These are phyloP conservation scores for Nothophytophthora sp. DNA, from an alignment of 352 stramenopile species.

Conservation along the genomic window DNA sequence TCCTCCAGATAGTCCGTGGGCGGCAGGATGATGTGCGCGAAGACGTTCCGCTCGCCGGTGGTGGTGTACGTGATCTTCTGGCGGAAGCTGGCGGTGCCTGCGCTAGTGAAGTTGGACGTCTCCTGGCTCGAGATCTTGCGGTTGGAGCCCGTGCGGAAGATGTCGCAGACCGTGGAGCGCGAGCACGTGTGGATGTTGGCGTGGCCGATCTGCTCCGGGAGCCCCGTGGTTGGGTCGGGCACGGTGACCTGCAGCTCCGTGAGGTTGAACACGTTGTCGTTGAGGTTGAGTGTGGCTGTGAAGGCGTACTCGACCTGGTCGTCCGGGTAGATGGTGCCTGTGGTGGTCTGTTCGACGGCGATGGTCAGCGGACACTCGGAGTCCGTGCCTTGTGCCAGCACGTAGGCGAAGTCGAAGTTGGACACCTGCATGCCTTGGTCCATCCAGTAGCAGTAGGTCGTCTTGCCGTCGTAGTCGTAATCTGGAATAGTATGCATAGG, in stretches of 20 bases:
- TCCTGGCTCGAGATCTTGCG: slow-evolving; percentile 73
- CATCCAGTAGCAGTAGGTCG: slow-evolving; percentile 85
- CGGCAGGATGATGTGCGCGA: slow-evolving; percentile 75
- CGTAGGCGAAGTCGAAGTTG: slow-evolving; percentile 73
- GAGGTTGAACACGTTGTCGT: slow-evolving; percentile 66
- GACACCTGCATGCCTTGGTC: slow-evolving; percentile 70
- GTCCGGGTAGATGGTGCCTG: slow-evolving; percentile 25
- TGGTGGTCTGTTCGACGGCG: slow-evolving; percentile 49
- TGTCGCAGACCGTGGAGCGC: slow-evolving; percentile 67
- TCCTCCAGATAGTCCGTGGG: slow-evolving; percentile 45
- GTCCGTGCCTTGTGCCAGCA: slow-evolving; percentile 42
- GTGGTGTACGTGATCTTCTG: slow-evolving; percentile 57
- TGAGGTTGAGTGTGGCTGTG: slow-evolving; percentile 74
- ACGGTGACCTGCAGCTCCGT: slow-evolving; percentile 58
- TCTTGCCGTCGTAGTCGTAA: slow-evolving; percentile 72
- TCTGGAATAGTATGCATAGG: slow-evolving; percentile 27
- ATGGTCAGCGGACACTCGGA: slow-evolving; percentile 64
- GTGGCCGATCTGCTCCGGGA: slow-evolving; percentile 71
- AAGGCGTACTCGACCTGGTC: slow-evolving; percentile 66
- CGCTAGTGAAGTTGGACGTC: slow-evolving; percentile 75
- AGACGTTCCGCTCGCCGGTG: slow-evolving; percentile 68
- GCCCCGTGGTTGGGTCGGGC: slow-evolving; percentile 48
- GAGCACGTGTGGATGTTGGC: slow-evolving; percentile 79
- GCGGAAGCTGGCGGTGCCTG: slow-evolving; percentile 52
- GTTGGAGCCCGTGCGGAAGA: slow-evolving; percentile 66